phyloP scores from a whole-genome alignment of 768 basidiomycete genomes.

The Rhodotorula diobovata region DNA sequence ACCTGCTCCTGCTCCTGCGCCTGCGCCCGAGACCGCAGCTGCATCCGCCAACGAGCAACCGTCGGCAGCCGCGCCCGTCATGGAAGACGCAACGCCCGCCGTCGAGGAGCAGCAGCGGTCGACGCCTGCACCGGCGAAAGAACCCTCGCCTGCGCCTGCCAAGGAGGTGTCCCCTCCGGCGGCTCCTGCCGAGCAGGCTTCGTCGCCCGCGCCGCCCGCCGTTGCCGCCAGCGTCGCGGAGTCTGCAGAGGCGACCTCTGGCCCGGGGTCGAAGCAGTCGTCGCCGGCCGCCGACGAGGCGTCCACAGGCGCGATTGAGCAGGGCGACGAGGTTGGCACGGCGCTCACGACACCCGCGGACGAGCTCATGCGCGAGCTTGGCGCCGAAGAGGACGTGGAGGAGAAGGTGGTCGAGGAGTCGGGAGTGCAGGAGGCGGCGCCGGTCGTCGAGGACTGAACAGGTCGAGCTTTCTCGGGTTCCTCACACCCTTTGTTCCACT shows the following conservation, averaged over 20 bases:
- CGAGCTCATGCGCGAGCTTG: conserved; percentile 1
- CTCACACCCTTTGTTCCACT: no score
- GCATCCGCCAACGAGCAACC: background rate
- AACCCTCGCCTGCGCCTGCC: background rate
- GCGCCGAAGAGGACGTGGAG: background rate
- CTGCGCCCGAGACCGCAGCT: background rate
- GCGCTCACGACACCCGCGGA: conserved; percentile 10
- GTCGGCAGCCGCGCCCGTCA: background rate
- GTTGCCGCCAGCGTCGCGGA: background rate
- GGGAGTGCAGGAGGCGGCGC: background rate
- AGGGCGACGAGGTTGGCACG: background rate
- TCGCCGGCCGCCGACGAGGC: background rate
- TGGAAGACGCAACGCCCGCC: background rate
- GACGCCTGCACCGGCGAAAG: no score
- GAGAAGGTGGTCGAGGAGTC: background rate
- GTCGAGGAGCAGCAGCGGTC: no score
- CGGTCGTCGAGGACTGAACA: background rate
- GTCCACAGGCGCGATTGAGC: background rate
- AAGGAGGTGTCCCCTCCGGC: no score
- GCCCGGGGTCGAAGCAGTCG: background rate
- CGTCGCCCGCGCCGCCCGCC: background rate
- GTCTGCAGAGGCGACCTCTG: background rate
- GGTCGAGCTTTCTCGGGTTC: background rate
- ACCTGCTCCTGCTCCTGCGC: no score
- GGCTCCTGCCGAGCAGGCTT: background rate